Evolutionary conservation across 2,329 filamentous ascomycete species (phyloP).

Genomic region (Claviceps paspali): DNA sequence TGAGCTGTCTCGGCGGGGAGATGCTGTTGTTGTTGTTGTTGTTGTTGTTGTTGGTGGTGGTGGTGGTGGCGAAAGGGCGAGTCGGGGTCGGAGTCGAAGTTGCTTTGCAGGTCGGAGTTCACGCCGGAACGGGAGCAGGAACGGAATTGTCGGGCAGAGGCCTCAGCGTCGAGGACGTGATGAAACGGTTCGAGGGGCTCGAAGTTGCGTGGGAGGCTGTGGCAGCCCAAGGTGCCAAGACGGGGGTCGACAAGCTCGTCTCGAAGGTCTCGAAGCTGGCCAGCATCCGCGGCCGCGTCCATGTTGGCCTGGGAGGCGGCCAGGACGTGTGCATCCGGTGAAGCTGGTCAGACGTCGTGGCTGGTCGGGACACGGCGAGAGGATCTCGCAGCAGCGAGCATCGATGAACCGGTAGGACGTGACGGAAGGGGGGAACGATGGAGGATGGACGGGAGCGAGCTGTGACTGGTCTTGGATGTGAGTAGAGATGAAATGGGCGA

Average conservation of each 20-base stretch:
- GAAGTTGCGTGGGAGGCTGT: slow-evolving; percentile 13
- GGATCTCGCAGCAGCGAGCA: slow-evolving; percentile 28
- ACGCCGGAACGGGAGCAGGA: not conserved
- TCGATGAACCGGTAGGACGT: slow-evolving; percentile 27
- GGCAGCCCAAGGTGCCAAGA: slow-evolving; percentile 9
- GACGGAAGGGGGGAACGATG: slow-evolving; percentile 1
- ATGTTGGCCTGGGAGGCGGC: slow-evolving; percentile 15
- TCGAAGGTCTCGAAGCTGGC: slow-evolving; percentile 10
- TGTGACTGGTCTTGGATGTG: slow-evolving; percentile 1
- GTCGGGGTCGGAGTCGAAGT: slow-evolving; percentile 4
- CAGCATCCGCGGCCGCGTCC: slow-evolving; percentile 17
- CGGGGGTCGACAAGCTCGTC: slow-evolving; percentile 7
- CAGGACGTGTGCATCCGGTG: slow-evolving; percentile 29
- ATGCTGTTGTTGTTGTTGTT: slow-evolving; percentile 10
- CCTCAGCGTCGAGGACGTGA: slow-evolving; percentile 7
- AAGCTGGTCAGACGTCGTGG: slow-evolving; percentile 26
- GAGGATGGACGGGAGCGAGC: slow-evolving; percentile 1
- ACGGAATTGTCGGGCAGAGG: not conserved
- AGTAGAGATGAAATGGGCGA: not conserved
- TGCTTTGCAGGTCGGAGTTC: slow-evolving; percentile 1
- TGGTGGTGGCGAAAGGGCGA: too few relatives aligned
- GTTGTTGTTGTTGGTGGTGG: too few relatives aligned
- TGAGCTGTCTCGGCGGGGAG: slow-evolving; percentile 1
- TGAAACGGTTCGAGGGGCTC: slow-evolving; percentile 13
- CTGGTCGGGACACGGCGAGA: slow-evolving; percentile 23